Conservation (phyloP, 2,329 filamentous ascomycete genomes). For the Colletotrichum tropicale region DNA sequence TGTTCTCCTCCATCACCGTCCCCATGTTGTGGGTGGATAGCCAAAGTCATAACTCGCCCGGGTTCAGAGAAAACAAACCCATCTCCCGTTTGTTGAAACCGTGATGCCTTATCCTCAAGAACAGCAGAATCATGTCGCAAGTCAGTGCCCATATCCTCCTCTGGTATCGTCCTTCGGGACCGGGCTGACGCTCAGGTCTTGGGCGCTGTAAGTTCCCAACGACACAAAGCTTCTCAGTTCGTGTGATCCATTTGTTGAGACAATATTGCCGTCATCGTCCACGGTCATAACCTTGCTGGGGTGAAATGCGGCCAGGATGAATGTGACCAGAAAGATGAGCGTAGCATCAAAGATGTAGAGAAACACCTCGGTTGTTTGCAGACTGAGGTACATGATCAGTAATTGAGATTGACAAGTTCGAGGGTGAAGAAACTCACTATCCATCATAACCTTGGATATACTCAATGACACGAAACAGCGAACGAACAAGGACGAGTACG, state of each 20-base stretch:
- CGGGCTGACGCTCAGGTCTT: background rate
- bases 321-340: background rate
- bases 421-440: background rate
- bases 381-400: background rate
- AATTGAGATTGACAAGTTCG: background rate
- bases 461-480: background rate
- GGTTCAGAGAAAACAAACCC: background rate
- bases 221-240: background rate
- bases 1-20: too few relatives aligned
- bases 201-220: background rate
- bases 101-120: background rate
- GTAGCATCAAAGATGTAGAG: background rate
- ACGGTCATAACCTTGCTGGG: background rate
- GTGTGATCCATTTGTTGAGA: background rate
- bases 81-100: background rate
- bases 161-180: background rate
- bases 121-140: background rate
- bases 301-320: background rate
- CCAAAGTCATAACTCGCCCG: background rate
- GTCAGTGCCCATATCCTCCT: background rate
- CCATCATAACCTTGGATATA: background rate
- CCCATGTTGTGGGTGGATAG: too few relatives aligned
- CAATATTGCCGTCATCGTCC: background rate
- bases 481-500: background rate
- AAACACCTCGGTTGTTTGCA: background rate